Conservation (phyloP, 805 yeast species). For the Metschnikowia arizonensis region DNA sequence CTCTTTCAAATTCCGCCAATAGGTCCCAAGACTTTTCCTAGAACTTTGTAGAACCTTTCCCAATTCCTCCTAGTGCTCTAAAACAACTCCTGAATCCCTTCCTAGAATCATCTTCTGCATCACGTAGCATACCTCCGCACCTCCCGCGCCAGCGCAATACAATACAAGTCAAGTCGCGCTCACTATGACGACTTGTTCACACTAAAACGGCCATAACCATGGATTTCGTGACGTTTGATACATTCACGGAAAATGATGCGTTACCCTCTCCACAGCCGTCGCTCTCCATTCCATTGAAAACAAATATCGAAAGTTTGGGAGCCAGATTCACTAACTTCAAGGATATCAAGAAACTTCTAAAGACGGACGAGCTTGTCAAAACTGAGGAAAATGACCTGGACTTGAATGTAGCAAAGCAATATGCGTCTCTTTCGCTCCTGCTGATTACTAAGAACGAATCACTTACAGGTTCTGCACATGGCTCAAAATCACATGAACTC, state of each 20-base stretch:
- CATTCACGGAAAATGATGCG: constrained; percentile 25
- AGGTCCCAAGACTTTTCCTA: no score
- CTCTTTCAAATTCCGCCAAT: no score
- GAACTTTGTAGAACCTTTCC: no score
- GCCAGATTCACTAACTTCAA: constrained; percentile 33
- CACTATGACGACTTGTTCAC: not conserved
- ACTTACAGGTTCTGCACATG: not conserved
- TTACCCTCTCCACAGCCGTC: constrained; percentile 43
- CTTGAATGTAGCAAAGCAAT: constrained; percentile 38
- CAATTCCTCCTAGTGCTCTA: no score
- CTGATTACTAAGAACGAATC: constrained; percentile 20
- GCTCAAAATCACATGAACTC: not conserved
- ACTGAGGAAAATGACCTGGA: constrained; percentile 7
- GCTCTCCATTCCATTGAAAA: constrained; percentile 36
- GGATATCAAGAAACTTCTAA: constrained; percentile 29
- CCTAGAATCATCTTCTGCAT: no score
- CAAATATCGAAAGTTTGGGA: constrained; percentile 36
- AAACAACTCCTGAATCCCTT: no score
- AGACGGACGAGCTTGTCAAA: constrained; percentile 10
- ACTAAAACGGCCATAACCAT: constrained; percentile 10
- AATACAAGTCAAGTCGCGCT: no score
- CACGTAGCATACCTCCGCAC: not conserved
- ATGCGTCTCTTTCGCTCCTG: constrained; percentile 45
- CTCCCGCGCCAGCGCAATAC: not conserved
- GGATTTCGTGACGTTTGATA: constrained; percentile 42